Conservation (phyloP, 768 basidiomycete genomes). For the Coprinopsis marcescibilis region DNA sequence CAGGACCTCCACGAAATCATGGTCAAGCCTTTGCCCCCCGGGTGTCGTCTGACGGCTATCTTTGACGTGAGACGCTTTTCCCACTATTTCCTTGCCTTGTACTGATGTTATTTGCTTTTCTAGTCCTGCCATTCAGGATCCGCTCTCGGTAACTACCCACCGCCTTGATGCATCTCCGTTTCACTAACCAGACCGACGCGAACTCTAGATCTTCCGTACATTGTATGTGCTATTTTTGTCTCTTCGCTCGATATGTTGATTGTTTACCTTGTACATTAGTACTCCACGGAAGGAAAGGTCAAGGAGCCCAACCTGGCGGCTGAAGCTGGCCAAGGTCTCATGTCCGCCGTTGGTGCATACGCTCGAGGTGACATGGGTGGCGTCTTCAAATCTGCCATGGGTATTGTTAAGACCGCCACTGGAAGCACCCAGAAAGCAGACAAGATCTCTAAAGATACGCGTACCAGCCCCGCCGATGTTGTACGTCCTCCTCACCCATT, state of each 20-base stretch:
- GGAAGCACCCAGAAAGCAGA: conserved; percentile 61
- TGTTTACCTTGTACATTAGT: conserved; percentile 34
- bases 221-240: conserved; percentile 32
- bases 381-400: conserved; percentile 65
- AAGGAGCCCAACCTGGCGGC: conserved; percentile 89
- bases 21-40: conserved; percentile 74
- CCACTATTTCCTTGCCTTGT: not conserved
- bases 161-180: not conserved
- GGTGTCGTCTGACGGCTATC: conserved; percentile 84
- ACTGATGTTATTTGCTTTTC: conserved; percentile 1
- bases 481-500: conserved; percentile 36
- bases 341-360: conserved; percentile 76
- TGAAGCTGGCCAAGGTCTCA: conserved; percentile 81
- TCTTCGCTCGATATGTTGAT: not conserved
- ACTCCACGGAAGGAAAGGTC: conserved; percentile 92
- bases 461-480: conserved; percentile 80
- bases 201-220: conserved; percentile 59
- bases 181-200: not conserved
- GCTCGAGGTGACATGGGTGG: conserved; percentile 76
- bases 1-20: conserved; percentile 74
- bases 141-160: conserved; percentile 55
- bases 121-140: conserved; percentile 91
- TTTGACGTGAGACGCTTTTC: conserved; percentile 52
- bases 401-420: conserved; percentile 69
- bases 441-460: conserved; percentile 52